Evolutionary conservation across 306 rosid genomes (phyloP).

Genomic region (Pterocarpus santalinus): DNA sequence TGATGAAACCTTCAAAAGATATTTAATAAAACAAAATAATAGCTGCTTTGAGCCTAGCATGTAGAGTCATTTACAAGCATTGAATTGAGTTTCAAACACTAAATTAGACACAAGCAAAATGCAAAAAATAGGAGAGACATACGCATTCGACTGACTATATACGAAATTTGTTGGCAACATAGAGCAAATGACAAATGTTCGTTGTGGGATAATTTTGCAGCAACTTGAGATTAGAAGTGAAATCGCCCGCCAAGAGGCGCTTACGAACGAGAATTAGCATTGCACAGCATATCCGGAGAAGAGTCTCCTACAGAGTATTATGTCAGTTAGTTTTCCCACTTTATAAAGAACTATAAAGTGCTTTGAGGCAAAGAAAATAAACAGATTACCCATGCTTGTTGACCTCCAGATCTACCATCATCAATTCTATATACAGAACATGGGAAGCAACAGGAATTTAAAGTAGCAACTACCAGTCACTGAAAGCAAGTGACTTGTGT

Average conservation of each 20-base stretch:
- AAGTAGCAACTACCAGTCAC: neutral
- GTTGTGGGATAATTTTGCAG: conserved; percentile 90
- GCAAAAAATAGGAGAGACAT: conserved; percentile 29
- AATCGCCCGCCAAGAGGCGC: conserved; percentile 97
- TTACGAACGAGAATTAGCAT: conserved; percentile 92
- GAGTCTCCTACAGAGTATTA: conserved; percentile 74
- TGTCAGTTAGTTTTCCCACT: conserved; percentile 25
- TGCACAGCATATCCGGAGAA: conserved; percentile 94
- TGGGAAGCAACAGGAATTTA: conserved; percentile 27
- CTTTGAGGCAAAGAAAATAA: neutral
- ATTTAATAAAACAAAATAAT: neutral
- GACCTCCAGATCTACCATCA: conserved; percentile 11
- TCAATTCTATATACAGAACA: conserved; percentile 31
- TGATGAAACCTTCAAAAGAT: neutral
- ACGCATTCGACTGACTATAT: conserved; percentile 63
- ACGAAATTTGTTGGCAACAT: conserved; percentile 97
- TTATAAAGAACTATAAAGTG: conserved; percentile 10
- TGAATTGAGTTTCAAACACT: conserved; percentile 36
- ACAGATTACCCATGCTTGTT: conserved; percentile 30
- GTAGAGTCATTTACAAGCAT: conserved; percentile 65
- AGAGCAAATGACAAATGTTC: conserved; percentile 94
- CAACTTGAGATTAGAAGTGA: conserved; percentile 94
- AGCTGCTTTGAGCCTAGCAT: conserved; percentile 50
- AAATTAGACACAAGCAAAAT: conserved; percentile 36
- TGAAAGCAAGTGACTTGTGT: neutral